Evolutionary conservation across 805 yeast species (phyloP).

Genomic region (Myxozyma sirexii): DNA sequence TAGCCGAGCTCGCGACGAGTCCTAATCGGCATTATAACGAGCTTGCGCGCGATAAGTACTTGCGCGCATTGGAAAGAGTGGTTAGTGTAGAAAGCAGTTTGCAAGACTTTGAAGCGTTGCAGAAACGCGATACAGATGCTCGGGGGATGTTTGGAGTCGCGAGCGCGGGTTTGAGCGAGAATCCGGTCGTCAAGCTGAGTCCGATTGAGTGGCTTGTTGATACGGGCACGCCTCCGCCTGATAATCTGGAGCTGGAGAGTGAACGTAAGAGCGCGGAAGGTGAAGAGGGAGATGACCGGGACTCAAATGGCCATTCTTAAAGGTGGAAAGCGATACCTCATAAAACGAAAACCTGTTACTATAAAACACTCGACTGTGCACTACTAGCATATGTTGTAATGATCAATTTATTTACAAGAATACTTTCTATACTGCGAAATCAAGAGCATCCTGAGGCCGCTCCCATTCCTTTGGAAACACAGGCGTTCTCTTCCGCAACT

Average conservation of each 20-base stretch:
- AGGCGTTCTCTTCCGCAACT: conserved; percentile 48
- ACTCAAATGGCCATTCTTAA: not conserved
- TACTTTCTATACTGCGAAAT: not conserved
- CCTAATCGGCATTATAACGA: conserved; percentile 37
- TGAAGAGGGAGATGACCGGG: not conserved
- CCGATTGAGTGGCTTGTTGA: conserved; percentile 37
- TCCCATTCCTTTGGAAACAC: conserved; percentile 82
- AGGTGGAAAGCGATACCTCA: not conserved
- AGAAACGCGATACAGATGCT: not conserved
- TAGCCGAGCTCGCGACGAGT: conserved; percentile 42
- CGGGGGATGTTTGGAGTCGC: not conserved
- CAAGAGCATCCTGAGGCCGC: conserved; percentile 70
- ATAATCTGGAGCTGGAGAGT: not conserved
- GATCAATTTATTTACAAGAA: too few relatives aligned
- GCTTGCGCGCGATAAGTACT: conserved; percentile 37
- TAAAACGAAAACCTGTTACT: not conserved
- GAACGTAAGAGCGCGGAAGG: not conserved
- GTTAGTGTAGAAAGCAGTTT: conserved; percentile 33
- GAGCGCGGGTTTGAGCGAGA: not conserved
- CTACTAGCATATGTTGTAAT: too few relatives aligned
- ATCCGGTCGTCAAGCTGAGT: conserved; percentile 35
- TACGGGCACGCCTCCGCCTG: conserved; percentile 36
- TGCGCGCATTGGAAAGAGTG: conserved; percentile 38
- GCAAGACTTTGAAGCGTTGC: conserved; percentile 2
- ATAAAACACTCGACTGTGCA: too few relatives aligned